Evolutionary conservation across 352 stramenopile genomes (phyloP).

Genomic region (Blastocystis sp.): DNA sequence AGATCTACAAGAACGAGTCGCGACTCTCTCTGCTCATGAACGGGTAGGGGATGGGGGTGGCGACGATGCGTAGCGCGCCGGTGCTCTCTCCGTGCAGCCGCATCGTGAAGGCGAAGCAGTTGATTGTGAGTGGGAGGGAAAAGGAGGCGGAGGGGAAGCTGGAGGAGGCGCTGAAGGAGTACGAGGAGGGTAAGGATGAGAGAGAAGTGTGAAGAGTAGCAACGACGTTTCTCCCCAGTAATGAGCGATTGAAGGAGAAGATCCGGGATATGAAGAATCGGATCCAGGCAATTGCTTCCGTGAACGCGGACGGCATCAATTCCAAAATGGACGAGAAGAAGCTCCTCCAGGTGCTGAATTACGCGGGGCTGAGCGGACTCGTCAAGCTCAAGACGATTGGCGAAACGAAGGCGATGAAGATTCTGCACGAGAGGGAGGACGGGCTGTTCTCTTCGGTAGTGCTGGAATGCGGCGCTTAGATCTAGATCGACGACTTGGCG

Average conservation of each 20-base stretch:
- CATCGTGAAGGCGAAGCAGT: slow-evolving; percentile 23
- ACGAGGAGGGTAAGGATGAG: slow-evolving; percentile 12
- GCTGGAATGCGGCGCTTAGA: neutral
- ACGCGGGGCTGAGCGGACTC: slow-evolving; percentile 8
- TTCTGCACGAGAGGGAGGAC: neutral
- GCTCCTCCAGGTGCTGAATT: slow-evolving; percentile 51
- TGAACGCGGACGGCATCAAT: neutral
- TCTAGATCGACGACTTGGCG: slow-evolving; percentile 41
- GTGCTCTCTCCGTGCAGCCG: slow-evolving; percentile 32
- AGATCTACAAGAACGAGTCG: slow-evolving; percentile 68
- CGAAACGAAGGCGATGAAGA: neutral
- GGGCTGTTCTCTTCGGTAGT: slow-evolving; percentile 14
- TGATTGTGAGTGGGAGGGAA: slow-evolving; percentile 11
- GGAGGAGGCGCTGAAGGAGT: neutral
- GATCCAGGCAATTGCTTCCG: neutral
- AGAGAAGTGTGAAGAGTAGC: neutral
- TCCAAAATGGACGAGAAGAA: slow-evolving; percentile 4
- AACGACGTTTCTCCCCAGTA: neutral
- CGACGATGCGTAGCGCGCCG: neutral
- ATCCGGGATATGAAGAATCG: slow-evolving; percentile 19
- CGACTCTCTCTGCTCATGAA: slow-evolving; percentile 44
- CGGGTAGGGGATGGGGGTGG: neutral
- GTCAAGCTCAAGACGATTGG: slow-evolving; percentile 21
- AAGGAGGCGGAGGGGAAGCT: slow-evolving; percentile 9
- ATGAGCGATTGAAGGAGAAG: slow-evolving; percentile 25